phyloP scores from a whole-genome alignment of 1,139 yeast genomes.

The Saccharomycopsis hybrid region DNA sequence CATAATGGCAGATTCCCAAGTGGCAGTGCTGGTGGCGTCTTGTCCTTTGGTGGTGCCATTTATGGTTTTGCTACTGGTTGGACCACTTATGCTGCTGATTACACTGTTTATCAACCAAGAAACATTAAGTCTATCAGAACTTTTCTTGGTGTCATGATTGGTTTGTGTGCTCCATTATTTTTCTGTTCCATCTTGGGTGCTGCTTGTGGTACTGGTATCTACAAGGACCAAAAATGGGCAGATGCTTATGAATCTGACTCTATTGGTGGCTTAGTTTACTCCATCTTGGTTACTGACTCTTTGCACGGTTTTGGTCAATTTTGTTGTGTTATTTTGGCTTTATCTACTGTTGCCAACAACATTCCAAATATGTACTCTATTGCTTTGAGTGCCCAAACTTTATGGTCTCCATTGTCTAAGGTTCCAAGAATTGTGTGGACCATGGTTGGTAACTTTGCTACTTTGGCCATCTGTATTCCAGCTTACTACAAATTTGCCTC shows the following conservation, averaged over 20 bases:
- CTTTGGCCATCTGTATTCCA: conserved; percentile 83
- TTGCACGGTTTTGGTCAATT: conserved; percentile 86
- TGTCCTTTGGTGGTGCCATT: conserved; percentile 79
- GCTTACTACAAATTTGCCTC: conserved; percentile 67
- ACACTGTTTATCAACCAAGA: conserved; percentile 77
- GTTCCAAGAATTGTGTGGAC: conserved; percentile 86
- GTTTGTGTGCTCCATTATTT: conserved; percentile 60
- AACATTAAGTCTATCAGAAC: conserved; percentile 51
- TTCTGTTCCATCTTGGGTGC: conserved; percentile 82
- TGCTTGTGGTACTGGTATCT: conserved; percentile 67
- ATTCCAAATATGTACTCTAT: conserved; percentile 90
- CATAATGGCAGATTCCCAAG: conserved; percentile 21
- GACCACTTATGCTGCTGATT: conserved; percentile 91
- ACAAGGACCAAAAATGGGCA: conserved; percentile 38
- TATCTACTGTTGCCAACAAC: conserved; percentile 84
- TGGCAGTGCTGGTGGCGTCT: conserved; percentile 67
- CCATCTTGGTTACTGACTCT: conserved; percentile 68
- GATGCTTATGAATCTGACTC: conserved; percentile 47
- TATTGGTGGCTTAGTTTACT: conserved; percentile 79
- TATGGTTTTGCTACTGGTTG: conserved; percentile 94
- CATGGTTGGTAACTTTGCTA: conserved; percentile 61
- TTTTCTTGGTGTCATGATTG: conserved; percentile 56
- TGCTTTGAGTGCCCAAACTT: conserved; percentile 77
- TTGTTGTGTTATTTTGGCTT: conserved; percentile 74
- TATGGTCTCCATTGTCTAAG: conserved; percentile 63